phyloP scores from a whole-genome alignment of 345 rosid genomes.

The Arabis hirsuta region DNA sequence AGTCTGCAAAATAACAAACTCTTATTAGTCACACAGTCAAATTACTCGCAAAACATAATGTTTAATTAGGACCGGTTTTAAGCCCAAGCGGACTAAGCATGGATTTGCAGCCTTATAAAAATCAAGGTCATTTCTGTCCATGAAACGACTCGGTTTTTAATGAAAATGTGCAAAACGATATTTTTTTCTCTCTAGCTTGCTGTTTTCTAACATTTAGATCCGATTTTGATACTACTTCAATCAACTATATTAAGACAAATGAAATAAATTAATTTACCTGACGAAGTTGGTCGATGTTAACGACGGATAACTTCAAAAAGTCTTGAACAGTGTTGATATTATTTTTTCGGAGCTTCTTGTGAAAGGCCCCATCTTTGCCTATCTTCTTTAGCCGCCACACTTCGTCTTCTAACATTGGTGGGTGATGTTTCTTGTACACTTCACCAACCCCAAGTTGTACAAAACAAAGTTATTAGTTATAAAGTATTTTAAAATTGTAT shows the following conservation, averaged over 20 bases:
- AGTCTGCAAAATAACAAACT: conserved; percentile 49
- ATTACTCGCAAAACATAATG: background rate
- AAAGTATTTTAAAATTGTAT: background rate
- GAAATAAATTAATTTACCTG: conserved; percentile 42
- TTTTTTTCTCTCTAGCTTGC: too few species aligned
- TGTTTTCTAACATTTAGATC: too few species aligned
- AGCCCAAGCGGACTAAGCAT: too few species aligned
- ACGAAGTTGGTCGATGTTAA: conserved; percentile 60
- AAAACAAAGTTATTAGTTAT: background rate
- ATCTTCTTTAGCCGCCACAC: conserved; percentile 93
- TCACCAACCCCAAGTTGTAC: conserved; percentile 33
- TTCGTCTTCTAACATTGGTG: conserved; percentile 77
- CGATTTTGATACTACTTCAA: too few species aligned
- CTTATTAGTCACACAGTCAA: conserved; percentile 12
- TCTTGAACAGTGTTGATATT: conserved; percentile 73
- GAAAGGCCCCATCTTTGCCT: conserved; percentile 89
- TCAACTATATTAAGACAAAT: background rate
- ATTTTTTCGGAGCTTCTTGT: conserved; percentile 56
- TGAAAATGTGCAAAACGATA: too few species aligned
- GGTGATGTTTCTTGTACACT: conserved; percentile 96
- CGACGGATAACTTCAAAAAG: conserved; percentile 63
- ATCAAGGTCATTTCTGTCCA: too few species aligned
- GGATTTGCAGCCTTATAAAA: too few species aligned
- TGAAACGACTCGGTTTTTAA: too few species aligned
- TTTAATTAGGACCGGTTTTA: too few species aligned